Evolutionary conservation across 1,139 yeast genomes (phyloP), one percentile per base, ranked within the genome.

Genomic region (Suhomyces bribrorum): DNA sequence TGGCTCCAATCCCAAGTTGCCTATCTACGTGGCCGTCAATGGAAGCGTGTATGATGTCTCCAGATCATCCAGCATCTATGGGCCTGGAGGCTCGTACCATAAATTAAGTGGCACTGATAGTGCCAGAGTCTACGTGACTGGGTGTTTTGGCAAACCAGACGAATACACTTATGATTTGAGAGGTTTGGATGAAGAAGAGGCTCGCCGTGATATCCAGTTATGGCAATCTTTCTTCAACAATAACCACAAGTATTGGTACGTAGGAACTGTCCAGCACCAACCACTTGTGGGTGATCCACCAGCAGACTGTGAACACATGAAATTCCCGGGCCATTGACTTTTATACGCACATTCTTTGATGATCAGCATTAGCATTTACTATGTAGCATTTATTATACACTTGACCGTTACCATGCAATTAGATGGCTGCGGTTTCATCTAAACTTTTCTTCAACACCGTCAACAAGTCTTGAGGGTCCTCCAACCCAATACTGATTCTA

Each of bases 401-500:
- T 12, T n/a, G n/a, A n/a, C n/a, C 20, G 14, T 24, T 36, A 32
- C 14, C 26, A 13, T 11, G 28, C 23, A n/a, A n/a, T 32, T 25
- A 32, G 23, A 33, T 29, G 6, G n/a, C 14, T 5, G 56, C 50
- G 6, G 94, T 86, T 36, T 72, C 71, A 33, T 82, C 82, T 61
- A 86, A 64, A 14, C 86, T 83, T 22, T 64, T 64, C 41, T 69
- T 62, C 53, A 87, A 70, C n/a, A 81, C 75, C 7, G 68, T 75
- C 36, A 83, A 56, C 46, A 85, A 68, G 26, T 74, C 77, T 2
- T 67, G 69, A 24, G 71, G 66, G 35, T 79, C 83, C 56, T 85
- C 94, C 43, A 84, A 66, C 0, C 98, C 98, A 38, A 92, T 80
- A 56, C 96, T 86, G 40, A 92, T 76, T 56, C 98, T 75, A 32